Conservation (phyloP, 345 rosid genomes). For the Microthlaspi erraticum region DNA sequence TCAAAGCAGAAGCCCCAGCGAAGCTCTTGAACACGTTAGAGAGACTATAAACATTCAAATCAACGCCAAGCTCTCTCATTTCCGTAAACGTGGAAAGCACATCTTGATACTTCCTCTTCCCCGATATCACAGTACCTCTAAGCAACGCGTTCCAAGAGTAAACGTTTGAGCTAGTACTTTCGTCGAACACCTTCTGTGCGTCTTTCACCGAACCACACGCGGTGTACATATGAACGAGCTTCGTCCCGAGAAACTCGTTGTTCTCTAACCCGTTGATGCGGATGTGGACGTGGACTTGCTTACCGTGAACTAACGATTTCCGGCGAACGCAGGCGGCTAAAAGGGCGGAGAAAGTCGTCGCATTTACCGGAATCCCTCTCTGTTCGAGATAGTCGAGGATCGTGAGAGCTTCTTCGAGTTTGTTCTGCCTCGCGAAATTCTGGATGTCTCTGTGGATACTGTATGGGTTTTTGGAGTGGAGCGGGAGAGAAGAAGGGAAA, state of each 20-base stretch:
- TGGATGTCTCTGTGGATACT: constrained; percentile 70
- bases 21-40: constrained; percentile 82
- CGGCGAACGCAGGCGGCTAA: constrained; percentile 73
- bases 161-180: constrained; percentile 54
- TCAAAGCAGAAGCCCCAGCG: constrained; percentile 74
- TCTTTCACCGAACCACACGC: constrained; percentile 70
- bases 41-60: constrained; percentile 73
- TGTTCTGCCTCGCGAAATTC: constrained; percentile 63
- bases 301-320: constrained; percentile 61
- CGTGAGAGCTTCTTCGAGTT: constrained; percentile 72
- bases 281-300: constrained; percentile 64
- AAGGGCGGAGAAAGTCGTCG: constrained; percentile 73
- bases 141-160: constrained; percentile 89
- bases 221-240: constrained; percentile 74
- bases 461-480: constrained; percentile 63
- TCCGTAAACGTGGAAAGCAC: constrained; percentile 62
- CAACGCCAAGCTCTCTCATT: constrained; percentile 74
- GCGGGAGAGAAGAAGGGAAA: constrained; percentile 68
- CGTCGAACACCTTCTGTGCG: constrained; percentile 70
- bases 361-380: constrained; percentile 74
- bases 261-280: constrained; percentile 71
- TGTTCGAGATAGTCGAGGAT: constrained; percentile 73
- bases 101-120: constrained; percentile 62
- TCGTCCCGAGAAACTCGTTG: constrained; percentile 68
- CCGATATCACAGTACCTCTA: constrained; percentile 78